Evolutionary conservation across 805 yeast genomes (phyloP).

Genomic region (Metschnikowia shivogae): DNA sequence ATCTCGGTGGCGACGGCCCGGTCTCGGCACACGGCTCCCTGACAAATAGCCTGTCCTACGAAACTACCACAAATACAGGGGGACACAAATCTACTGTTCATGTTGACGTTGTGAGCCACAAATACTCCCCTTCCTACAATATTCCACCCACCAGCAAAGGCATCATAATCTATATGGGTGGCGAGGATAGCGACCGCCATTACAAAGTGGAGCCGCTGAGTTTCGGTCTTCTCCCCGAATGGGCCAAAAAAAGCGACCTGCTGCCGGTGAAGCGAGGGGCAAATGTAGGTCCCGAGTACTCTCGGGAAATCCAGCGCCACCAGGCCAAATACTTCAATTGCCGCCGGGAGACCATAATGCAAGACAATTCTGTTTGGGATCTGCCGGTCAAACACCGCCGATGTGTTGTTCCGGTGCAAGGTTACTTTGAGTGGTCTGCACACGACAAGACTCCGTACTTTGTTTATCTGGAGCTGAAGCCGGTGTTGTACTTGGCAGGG

Average conservation of each 20-base stretch:
- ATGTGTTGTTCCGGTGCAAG: slow-evolving; percentile 75
- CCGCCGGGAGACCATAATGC: slow-evolving; percentile 54
- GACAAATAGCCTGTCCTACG: slow-evolving; percentile 1
- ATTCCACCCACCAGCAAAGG: slow-evolving; percentile 59
- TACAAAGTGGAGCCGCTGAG: slow-evolving; percentile 52
- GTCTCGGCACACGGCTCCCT: background rate
- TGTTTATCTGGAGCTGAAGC: slow-evolving; percentile 48
- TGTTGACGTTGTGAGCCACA: slow-evolving; percentile 5
- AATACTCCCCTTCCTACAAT: slow-evolving; percentile 45
- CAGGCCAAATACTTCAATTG: slow-evolving; percentile 68
- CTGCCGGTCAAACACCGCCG: slow-evolving; percentile 44
- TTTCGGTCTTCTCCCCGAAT: slow-evolving; percentile 76
- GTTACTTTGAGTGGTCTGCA: slow-evolving; percentile 81
- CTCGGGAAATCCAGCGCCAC: slow-evolving; percentile 29
- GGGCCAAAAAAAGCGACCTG: slow-evolving; percentile 48
- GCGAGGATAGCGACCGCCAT: slow-evolving; percentile 6
- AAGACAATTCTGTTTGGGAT: slow-evolving; percentile 55
- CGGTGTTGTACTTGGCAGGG: slow-evolving; percentile 61
- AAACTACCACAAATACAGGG: slow-evolving; percentile 4
- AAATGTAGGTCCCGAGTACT: slow-evolving; percentile 19
- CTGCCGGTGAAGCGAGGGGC: slow-evolving; percentile 21
- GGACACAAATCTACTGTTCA: slow-evolving; percentile 6
- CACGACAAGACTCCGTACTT: slow-evolving; percentile 59
- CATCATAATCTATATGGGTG: slow-evolving; percentile 30
- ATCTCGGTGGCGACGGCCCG: background rate